These are phyloP conservation scores for Ceratocystis cubensis DNA, from an alignment of 2,329 filamentous ascomycete genomes.

Conservation along the genomic window DNA sequence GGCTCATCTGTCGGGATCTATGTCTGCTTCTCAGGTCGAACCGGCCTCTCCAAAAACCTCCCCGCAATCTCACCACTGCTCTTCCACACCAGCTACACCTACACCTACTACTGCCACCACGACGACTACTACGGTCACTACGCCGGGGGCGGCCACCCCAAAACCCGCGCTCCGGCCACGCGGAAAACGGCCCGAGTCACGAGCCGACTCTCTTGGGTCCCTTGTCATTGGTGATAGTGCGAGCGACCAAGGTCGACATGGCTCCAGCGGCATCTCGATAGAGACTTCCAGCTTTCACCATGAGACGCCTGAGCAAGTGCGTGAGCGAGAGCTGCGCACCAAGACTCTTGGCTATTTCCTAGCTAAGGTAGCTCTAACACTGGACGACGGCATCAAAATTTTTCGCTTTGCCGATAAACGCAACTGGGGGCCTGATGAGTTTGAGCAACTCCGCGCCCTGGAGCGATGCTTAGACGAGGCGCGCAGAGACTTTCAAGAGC, in stretches of 20 bases:
- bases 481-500: conserved; percentile 47
- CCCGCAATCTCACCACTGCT: not conserved
- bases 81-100: not conserved
- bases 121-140: not conserved
- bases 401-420: conserved; percentile 46
- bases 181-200: conserved; percentile 18
- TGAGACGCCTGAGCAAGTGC: conserved; percentile 22
- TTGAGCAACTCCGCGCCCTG: conserved; percentile 44
- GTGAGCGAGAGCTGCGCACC: conserved; percentile 27
- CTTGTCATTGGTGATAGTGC: not conserved
- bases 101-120: not conserved
- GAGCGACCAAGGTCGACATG: conserved; percentile 4
- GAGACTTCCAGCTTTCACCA: conserved; percentile 6
- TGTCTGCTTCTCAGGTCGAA: conserved; percentile 18
- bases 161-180: conserved; percentile 13
- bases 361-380: conserved; percentile 42
- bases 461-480: conserved; percentile 46
- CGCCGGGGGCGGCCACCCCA: conserved; percentile 1
- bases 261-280: not conserved
- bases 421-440: conserved; percentile 46
- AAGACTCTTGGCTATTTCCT: conserved; percentile 47
- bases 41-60: conserved; percentile 9
- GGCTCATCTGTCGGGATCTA: conserved; percentile 10
- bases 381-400: conserved; percentile 42
- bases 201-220: conserved; percentile 13